These are phyloP conservation scores for Aureobasidium melanogenum DNA, from an alignment of 2,329 filamentous ascomycete genomes.

Conservation along the genomic window DNA sequence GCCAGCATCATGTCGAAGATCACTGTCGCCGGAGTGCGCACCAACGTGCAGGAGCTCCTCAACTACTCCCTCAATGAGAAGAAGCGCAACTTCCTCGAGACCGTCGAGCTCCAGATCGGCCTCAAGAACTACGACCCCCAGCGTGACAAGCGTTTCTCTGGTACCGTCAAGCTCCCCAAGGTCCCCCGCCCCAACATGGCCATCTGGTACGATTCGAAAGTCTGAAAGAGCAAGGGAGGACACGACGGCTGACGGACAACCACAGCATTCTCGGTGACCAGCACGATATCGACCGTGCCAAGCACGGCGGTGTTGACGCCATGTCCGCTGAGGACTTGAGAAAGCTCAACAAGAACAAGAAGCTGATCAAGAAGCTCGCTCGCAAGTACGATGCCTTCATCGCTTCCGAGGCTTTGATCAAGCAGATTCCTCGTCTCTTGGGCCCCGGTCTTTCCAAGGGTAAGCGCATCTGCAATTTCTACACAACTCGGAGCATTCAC, in stretches of 20 bases:
- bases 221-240: neutral
- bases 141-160: constrained; percentile 99
- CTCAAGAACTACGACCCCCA: constrained; percentile 97
- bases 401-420: constrained; percentile 94
- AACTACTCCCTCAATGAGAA: constrained; percentile 60
- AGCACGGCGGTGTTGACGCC: constrained; percentile 96
- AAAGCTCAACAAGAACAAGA: constrained; percentile 99
- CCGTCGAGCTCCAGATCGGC: constrained; percentile 62
- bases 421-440: constrained; percentile 99
- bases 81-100: constrained; percentile 36
- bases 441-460: constrained; percentile 97
- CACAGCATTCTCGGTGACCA: constrained; percentile 72
- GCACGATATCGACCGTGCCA: constrained; percentile 99
- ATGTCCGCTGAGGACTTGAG: constrained; percentile 99
- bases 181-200: constrained; percentile 86
- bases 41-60: constrained; percentile 86
- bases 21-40: constrained; percentile 85
- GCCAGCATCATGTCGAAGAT: constrained; percentile 59
- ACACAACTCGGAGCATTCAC: constrained; percentile 12
- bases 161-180: constrained; percentile 90
- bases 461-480: constrained; percentile 35
- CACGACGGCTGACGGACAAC: constrained; percentile 22
- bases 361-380: constrained; percentile 99
- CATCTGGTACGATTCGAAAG: constrained; percentile 54
- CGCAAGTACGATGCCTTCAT: constrained; percentile 99